phyloP scores from a whole-genome alignment of 176 grass and related monocot species.

The Dendrocalamus sinicus region DNA sequence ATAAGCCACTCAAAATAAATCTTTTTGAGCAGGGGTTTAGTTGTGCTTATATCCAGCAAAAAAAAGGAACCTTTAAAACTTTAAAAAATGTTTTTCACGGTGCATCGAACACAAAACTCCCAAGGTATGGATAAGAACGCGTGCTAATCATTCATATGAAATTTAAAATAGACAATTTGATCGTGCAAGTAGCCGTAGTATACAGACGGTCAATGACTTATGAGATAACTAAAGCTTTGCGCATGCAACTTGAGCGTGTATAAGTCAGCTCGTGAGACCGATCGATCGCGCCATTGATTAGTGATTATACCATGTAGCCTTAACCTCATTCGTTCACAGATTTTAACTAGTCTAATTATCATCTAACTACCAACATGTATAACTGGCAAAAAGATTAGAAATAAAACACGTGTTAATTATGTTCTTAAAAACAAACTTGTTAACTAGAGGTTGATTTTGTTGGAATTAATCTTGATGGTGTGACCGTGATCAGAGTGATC shows the following conservation, averaged over 20 bases:
- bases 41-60: too few relatives aligned
- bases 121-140: conserved; percentile 16
- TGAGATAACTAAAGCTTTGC: too few relatives aligned
- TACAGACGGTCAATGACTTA: neutral
- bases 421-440: too few relatives aligned
- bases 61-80: too few relatives aligned
- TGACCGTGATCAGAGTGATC: too few relatives aligned
- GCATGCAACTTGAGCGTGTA: conserved; percentile 1
- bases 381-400: too few relatives aligned
- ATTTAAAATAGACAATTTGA: neutral
- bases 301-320: neutral
- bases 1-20: too few relatives aligned
- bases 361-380: neutral
- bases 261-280: conserved; percentile 11
- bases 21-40: too few relatives aligned
- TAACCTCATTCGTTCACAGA: neutral
- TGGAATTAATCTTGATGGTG: too few relatives aligned
- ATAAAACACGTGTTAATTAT: too few relatives aligned
- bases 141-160: neutral
- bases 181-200: neutral
- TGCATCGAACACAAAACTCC: neutral
- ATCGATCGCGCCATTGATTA: neutral
- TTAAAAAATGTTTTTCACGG: neutral
- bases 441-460: too few relatives aligned
- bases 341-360: neutral